These are phyloP conservation scores for Tuber melanosporum DNA, from an alignment of 495 filamentous ascomycete genomes.

Conservation along the genomic window DNA sequence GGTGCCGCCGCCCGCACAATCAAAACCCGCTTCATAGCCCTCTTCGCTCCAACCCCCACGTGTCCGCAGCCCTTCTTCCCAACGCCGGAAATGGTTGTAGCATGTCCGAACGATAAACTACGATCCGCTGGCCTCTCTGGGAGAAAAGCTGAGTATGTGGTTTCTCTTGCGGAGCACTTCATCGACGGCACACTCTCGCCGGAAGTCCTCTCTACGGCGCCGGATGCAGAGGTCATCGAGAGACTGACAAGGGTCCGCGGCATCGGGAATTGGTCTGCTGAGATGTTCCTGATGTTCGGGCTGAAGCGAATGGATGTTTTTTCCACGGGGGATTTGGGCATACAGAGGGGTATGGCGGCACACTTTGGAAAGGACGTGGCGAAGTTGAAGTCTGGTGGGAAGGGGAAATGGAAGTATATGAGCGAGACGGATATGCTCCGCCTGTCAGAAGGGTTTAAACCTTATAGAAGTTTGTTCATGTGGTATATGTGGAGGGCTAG, in stretches of 20 bases:
- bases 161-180: slow-evolving; percentile 79
- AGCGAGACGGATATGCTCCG: slow-evolving; percentile 85
- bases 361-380: slow-evolving; percentile 75
- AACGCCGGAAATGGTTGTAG: slow-evolving; percentile 62
- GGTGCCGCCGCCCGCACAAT: slow-evolving; percentile 85
- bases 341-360: slow-evolving; percentile 89
- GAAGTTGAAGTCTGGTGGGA: slow-evolving; percentile 72
- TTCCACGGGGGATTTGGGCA: slow-evolving; percentile 83
- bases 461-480: slow-evolving; percentile 37
- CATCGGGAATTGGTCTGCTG: slow-evolving; percentile 82
- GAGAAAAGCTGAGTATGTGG: slow-evolving; percentile 91
- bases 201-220: slow-evolving; percentile 63
- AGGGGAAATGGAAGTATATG: slow-evolving; percentile 97
- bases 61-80: slow-evolving; percentile 55
- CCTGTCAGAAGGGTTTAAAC: slow-evolving; percentile 63
- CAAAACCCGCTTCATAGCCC: slow-evolving; percentile 69
- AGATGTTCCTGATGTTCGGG: slow-evolving; percentile 94
- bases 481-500: slow-evolving; percentile 36
- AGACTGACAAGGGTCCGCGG: slow-evolving; percentile 79
- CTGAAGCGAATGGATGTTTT: slow-evolving; percentile 92
- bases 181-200: slow-evolving; percentile 63
- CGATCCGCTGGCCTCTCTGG: slow-evolving; percentile 81
- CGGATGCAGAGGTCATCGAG: slow-evolving; percentile 78
- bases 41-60: slow-evolving; percentile 54
- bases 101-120: slow-evolving; percentile 55